Evolutionary conservation across 2,329 filamentous ascomycete genomes (phyloP).

Genomic region (Cladosporium sp.): DNA sequence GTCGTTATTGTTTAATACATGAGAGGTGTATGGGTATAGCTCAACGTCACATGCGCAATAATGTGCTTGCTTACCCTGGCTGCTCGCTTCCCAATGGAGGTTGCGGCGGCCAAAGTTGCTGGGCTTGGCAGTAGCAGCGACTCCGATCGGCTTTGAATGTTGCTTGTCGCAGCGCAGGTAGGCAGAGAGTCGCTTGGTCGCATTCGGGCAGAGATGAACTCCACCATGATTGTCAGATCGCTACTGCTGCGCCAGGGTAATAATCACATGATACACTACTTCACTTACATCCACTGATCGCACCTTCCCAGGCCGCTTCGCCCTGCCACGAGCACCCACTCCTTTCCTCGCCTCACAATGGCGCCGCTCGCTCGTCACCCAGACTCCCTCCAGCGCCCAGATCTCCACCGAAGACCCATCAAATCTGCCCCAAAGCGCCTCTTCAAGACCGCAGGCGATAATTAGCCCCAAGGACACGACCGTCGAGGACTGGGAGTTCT

Average conservation of each 20-base stretch:
- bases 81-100: constrained; percentile 3
- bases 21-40: neutral
- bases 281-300: neutral
- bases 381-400: constrained; percentile 28
- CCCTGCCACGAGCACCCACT: constrained; percentile 37
- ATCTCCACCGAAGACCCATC: constrained; percentile 30
- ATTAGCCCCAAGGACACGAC: constrained; percentile 35
- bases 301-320: constrained; percentile 38
- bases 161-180: neutral
- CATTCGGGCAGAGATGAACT: neutral
- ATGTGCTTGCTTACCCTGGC: neutral
- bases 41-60: neutral
- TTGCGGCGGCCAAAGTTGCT: neutral
- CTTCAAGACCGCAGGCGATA: constrained; percentile 25
- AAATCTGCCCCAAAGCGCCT: constrained; percentile 34
- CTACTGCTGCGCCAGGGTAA: constrained; percentile 43
- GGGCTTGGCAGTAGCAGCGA: constrained; percentile 1
- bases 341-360: constrained; percentile 37
- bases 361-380: constrained; percentile 38
- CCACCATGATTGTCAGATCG: constrained; percentile 46
- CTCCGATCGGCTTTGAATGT: constrained; percentile 8
- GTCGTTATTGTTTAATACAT: neutral
- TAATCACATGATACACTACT: neutral
- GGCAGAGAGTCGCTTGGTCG: neutral
- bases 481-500: constrained; percentile 45